These are phyloP conservation scores for Sporisorium graminicola DNA, from an alignment of 1,284 basidiomycete genomes.

Conservation along the genomic window DNA sequence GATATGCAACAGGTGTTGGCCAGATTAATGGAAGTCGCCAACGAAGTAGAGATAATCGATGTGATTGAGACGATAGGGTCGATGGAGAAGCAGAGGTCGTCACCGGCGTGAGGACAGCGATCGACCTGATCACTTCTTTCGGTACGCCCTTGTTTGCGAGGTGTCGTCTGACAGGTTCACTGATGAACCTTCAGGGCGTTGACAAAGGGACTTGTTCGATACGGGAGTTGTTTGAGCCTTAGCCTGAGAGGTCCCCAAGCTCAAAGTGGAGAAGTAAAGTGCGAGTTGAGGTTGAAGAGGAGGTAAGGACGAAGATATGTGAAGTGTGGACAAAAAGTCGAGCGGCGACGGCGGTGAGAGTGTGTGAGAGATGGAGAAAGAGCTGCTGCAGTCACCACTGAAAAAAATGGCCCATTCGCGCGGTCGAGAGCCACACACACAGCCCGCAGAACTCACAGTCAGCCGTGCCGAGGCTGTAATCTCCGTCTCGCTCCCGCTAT, in stretches of 20 bases:
- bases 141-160: not conserved
- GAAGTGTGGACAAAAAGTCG: too few relatives aligned
- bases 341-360: slow-evolving; percentile 1
- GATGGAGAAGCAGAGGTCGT: not conserved
- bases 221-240: not conserved
- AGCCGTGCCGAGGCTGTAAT: not conserved
- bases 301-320: not conserved
- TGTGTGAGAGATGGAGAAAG: too few relatives aligned
- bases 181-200: not conserved
- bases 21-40: not conserved
- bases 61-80: not conserved
- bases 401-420: slow-evolving; percentile 13
- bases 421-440: not conserved
- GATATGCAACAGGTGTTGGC: not conserved
- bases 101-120: not conserved
- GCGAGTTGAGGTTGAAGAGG: too few relatives aligned
- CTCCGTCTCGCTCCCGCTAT: slow-evolving; percentile 2
- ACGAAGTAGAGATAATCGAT: too few relatives aligned
- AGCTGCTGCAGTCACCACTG: slow-evolving; percentile 12
- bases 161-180: not conserved
- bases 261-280: too few relatives aligned
- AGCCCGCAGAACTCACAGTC: too few relatives aligned
- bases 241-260: not conserved
- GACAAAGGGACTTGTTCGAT: not conserved
- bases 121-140: not conserved